phyloP scores from a whole-genome alignment of 768 basidiomycete genomes.

The Lentinula boryana region DNA sequence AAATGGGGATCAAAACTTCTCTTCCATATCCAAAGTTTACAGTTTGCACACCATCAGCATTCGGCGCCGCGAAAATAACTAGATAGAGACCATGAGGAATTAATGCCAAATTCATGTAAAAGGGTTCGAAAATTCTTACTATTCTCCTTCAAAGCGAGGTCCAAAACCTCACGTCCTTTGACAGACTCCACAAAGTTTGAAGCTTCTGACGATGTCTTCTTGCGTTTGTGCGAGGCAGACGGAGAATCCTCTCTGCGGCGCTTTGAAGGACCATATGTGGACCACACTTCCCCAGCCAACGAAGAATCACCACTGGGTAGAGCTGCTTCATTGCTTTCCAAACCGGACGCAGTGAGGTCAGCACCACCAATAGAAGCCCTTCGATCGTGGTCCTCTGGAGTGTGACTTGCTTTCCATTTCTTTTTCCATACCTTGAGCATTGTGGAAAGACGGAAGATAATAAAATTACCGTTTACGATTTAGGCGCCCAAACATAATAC shows the following conservation, averaged over 20 bases:
- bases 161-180: slow-evolving; percentile 21
- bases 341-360: slow-evolving; percentile 3
- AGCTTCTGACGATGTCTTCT: not conserved
- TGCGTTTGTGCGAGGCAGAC: not conserved
- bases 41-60: not conserved
- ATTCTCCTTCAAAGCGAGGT: slow-evolving; percentile 28
- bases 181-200: not conserved
- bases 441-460: not conserved
- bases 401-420: slow-evolving; percentile 35
- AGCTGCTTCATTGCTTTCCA: slow-evolving; percentile 6
- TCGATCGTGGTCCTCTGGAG: slow-evolving; percentile 11
- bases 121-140: slow-evolving; percentile 19
- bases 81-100: not conserved
- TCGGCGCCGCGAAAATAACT: not conserved
- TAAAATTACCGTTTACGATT: not conserved
- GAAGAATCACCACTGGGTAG: slow-evolving; percentile 3
- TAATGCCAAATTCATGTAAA: not conserved
- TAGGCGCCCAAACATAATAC: not conserved
- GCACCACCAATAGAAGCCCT: not conserved
- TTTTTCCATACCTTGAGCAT: slow-evolving; percentile 51
- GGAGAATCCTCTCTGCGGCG: not conserved
- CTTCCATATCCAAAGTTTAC: not conserved
- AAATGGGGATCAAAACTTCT: not conserved
- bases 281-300: not conserved
- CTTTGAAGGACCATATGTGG: not conserved